Percentiles rank a stretch among this genome's conserved stretches.
These are phyloP conservation scores for Pisolithus thermaeus DNA, from an alignment of 1,284 basidiomycete species.

Conservation along the genomic window DNA sequence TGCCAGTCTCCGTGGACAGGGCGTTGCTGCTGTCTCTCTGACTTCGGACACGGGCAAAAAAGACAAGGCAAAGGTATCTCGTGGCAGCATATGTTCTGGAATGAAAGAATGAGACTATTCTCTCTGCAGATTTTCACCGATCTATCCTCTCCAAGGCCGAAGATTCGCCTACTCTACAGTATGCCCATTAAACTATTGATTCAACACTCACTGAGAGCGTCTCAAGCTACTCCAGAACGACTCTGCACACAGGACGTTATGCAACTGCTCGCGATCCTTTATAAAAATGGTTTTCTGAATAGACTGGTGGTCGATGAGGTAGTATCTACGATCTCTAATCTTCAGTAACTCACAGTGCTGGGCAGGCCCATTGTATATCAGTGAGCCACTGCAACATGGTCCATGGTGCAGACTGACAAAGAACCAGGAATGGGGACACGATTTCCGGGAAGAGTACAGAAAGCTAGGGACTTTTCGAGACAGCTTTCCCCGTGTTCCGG, in stretches of 20 bases:
- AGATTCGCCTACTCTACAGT: constrained; percentile 70
- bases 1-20: constrained; percentile 48
- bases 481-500: constrained; percentile 65
- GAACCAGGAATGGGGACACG: constrained; percentile 76
- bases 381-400: constrained; percentile 31
- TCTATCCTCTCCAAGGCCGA: constrained; percentile 54
- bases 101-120: background rate
- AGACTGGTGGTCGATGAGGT: constrained; percentile 81
- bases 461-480: constrained; percentile 66
- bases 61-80: constrained; percentile 50
- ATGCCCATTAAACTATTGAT: constrained; percentile 16
- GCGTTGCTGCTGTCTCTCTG: constrained; percentile 56
- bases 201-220: background rate
- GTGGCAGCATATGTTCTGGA: background rate
- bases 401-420: background rate
- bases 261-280: constrained; percentile 43
- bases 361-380: constrained; percentile 81
- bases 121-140: constrained; percentile 54
- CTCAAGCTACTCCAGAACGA: constrained; percentile 68
- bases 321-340: constrained; percentile 8
- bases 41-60: constrained; percentile 57
- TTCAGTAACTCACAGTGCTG: constrained; percentile 2
- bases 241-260: constrained; percentile 53
- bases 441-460: constrained; percentile 72
- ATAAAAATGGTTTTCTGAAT: constrained; percentile 54